phyloP scores from a whole-genome alignment of 306 rosid species.

The Neltuma alba region DNA sequence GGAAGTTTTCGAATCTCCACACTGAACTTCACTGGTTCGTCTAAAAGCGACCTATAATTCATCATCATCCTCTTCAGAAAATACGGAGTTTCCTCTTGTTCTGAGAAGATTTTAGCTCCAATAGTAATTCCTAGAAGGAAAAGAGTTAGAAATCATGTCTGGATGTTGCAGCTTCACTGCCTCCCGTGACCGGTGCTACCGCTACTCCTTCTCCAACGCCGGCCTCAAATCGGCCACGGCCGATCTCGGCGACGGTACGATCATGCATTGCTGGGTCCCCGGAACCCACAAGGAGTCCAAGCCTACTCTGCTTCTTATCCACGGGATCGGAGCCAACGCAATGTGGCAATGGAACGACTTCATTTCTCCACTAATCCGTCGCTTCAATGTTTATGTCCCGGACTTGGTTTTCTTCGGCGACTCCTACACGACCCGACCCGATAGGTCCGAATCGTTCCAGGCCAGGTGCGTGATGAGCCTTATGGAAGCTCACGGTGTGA shows the following conservation, averaged over 20 bases:
- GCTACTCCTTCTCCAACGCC: constrained; percentile 57
- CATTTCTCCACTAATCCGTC: constrained; percentile 54
- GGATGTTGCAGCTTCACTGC: constrained; percentile 59
- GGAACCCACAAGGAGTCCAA: constrained; percentile 44
- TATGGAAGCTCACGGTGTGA: constrained; percentile 64
- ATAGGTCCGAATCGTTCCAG: constrained; percentile 72
- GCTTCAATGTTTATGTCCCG: constrained; percentile 88
- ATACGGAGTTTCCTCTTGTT: not conserved
- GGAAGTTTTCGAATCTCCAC: not conserved
- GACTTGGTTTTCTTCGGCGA: constrained; percentile 89
- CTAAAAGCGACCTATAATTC: not conserved
- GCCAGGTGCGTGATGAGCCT: constrained; percentile 64
- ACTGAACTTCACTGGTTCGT: not conserved
- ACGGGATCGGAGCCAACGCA: constrained; percentile 93
- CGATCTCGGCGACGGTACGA: constrained; percentile 76
- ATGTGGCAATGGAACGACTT: constrained; percentile 92
- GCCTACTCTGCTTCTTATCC: constrained; percentile 71
- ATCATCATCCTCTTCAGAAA: not conserved
- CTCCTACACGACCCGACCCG: constrained; percentile 65
- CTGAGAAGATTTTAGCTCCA: not conserved
- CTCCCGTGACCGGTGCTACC: constrained; percentile 50
- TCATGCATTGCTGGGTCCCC: constrained; percentile 92
- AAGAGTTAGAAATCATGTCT: constrained; percentile 35
- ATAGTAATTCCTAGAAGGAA: not conserved
- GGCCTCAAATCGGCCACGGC: constrained; percentile 80